Evolutionary conservation across 148 eudicot genomes (phyloP).

Genomic region (Silene latifolia): DNA sequence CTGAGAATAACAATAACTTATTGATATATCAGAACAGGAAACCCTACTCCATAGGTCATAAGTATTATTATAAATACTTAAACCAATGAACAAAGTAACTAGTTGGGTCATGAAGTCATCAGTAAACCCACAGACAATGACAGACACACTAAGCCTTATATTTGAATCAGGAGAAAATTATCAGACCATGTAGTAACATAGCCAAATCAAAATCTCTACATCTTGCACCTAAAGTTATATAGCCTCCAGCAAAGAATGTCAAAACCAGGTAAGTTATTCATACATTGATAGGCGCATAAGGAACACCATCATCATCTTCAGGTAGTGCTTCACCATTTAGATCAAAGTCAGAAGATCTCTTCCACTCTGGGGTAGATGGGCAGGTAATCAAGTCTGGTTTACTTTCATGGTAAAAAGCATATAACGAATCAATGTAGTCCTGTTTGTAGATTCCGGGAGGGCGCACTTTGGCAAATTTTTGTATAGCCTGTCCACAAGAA

Average conservation of each 20-base stretch:
- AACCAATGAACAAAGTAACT: neutral
- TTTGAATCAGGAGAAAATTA: neutral
- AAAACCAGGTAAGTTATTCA: constrained; percentile 20
- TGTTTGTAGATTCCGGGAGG: constrained; percentile 95
- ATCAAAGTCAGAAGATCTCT: constrained; percentile 85
- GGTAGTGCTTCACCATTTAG: constrained; percentile 85
- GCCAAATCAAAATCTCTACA: constrained; percentile 7
- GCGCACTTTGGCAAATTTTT: constrained; percentile 69
- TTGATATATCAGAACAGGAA: neutral
- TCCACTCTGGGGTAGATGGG: constrained; percentile 96
- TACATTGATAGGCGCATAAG: constrained; percentile 55
- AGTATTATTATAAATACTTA: neutral
- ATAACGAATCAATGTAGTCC: constrained; percentile 83
- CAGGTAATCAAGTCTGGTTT: constrained; percentile 73
- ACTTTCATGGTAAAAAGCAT: constrained; percentile 79
- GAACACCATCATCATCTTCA: constrained; percentile 79
- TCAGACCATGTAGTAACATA: neutral
- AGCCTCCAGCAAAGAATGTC: neutral
- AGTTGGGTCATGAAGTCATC: neutral
- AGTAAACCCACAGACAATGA: neutral
- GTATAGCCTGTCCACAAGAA: constrained; percentile 59
- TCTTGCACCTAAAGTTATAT: neutral
- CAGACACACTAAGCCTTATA: neutral
- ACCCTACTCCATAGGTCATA: too few relatives aligned
- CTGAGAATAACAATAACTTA: too few relatives aligned